Conservation (phyloP, 169 alveolate genomes). For the Ichthyophthirius multifiliis region DNA sequence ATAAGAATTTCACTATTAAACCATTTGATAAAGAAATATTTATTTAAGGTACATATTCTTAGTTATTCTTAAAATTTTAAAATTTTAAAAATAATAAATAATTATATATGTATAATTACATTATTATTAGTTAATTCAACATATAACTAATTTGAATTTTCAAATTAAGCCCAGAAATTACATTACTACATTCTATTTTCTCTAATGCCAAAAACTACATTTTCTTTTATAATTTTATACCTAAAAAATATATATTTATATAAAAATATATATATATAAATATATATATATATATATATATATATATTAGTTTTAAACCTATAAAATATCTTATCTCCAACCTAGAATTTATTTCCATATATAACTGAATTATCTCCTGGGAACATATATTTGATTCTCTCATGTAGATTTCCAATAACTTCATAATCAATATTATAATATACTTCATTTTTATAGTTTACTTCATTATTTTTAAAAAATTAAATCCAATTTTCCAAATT, state of each 20-base stretch:
- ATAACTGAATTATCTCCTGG: slow-evolving; percentile 85
- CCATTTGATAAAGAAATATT: slow-evolving; percentile 74
- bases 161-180: slow-evolving; percentile 16
- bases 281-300: too few relatives aligned
- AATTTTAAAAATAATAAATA: too few relatives aligned
- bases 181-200: slow-evolving; percentile 16
- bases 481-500: slow-evolving; percentile 48
- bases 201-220: slow-evolving; percentile 71
- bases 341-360: slow-evolving; percentile 41
- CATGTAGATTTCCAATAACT: slow-evolving; percentile 54
- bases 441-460: slow-evolving; percentile 7
- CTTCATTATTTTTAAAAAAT: slow-evolving; percentile 22
- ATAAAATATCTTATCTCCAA: slow-evolving; percentile 36
- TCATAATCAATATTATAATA: slow-evolving; percentile 51
- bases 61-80: too few relatives aligned
- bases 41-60: slow-evolving; percentile 45
- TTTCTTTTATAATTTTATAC: slow-evolving; percentile 65
- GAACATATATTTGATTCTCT: slow-evolving; percentile 69
- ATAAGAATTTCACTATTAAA: slow-evolving; percentile 62
- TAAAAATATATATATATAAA: too few relatives aligned
- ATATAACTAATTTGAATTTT: neutral
- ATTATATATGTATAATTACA: too few relatives aligned
- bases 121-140: too few relatives aligned
- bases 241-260: slow-evolving; percentile 28
- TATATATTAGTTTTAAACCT: too few relatives aligned